Conservation (phyloP, 129 eudicot species). For the Centrapalus pauciflorus region DNA sequence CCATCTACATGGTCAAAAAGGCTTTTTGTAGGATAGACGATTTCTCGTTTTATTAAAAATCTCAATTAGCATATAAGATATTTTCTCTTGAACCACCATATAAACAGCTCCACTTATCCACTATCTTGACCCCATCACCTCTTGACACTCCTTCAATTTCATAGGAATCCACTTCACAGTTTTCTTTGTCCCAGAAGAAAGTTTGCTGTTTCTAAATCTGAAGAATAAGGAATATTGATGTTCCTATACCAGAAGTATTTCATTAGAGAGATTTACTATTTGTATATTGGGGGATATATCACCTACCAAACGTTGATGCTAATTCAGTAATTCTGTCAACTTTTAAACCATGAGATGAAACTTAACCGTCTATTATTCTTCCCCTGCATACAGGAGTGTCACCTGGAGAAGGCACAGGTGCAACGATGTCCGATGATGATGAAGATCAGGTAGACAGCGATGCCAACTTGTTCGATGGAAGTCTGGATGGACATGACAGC, state of each 20-base stretch:
- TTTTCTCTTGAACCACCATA: neutral
- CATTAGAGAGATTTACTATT: neutral
- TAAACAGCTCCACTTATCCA: neutral
- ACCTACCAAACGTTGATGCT: neutral
- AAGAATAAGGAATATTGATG: neutral
- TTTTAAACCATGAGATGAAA: neutral
- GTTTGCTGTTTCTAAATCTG: no score
- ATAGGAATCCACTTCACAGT: neutral
- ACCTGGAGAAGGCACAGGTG: constrained; percentile 90
- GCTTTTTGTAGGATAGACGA: no score
- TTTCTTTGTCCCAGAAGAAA: neutral
- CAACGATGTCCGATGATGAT: constrained; percentile 93
- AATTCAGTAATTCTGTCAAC: neutral
- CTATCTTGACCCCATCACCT: neutral
- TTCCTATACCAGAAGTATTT: neutral
- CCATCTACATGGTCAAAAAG: neutral
- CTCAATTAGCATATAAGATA: neutral
- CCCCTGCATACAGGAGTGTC: constrained; percentile 51
- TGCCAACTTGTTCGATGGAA: constrained; percentile 67
- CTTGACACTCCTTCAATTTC: neutral
- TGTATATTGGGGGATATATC: neutral
- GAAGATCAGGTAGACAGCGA: constrained; percentile 79
- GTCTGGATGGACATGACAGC: constrained; percentile 67
- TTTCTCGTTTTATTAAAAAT: no score
- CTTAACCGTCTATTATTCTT: neutral